Percentiles rank a stretch among this genome's conserved stretches.
phyloP scores from a whole-genome alignment of 768 basidiomycete species.

The Tubosaeta sp. region DNA sequence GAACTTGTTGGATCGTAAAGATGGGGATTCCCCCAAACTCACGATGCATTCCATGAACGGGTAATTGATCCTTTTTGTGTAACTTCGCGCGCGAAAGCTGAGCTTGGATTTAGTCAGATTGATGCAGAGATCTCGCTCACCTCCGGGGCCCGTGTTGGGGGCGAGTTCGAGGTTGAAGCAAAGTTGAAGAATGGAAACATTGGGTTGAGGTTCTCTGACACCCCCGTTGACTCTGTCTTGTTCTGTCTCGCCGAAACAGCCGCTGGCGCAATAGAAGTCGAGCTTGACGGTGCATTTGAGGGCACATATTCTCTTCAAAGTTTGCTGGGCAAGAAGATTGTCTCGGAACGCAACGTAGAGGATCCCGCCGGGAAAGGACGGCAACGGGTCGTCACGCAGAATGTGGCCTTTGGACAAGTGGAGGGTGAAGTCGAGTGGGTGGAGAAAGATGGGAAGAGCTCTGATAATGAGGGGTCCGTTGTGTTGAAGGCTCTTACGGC shows the following conservation, averaged over 20 bases:
- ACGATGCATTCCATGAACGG: constrained; percentile 38
- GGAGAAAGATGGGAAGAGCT: constrained; percentile 16
- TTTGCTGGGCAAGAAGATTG: constrained; percentile 14
- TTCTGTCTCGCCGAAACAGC: constrained; percentile 27
- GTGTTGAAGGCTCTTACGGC: constrained; percentile 10
- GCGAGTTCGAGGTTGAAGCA: constrained; percentile 32
- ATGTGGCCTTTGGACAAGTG: constrained; percentile 2
- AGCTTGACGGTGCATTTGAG: constrained; percentile 38
- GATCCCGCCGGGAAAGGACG: constrained; percentile 36
- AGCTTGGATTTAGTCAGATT: constrained; percentile 16
- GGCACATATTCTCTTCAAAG: constrained; percentile 35
- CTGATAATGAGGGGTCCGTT: constrained; percentile 16
- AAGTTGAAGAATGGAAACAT: constrained; percentile 29
- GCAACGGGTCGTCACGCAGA: constrained; percentile 21
- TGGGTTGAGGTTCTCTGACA: constrained; percentile 22
- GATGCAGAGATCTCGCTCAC: constrained; percentile 26
- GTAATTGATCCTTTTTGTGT: constrained; percentile 25
- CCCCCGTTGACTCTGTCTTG: constrained; percentile 36
- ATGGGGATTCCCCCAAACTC: constrained; percentile 26
- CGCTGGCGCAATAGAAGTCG: constrained; percentile 22
- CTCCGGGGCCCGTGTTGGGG: constrained; percentile 27
- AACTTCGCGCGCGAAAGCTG: not conserved
- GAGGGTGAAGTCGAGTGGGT: constrained; percentile 24
- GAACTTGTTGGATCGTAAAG: constrained; percentile 29
- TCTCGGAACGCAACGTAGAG: constrained; percentile 23